Conservation (phyloP, 208 protist genomes). For the Crithidia mellificae region DNA sequence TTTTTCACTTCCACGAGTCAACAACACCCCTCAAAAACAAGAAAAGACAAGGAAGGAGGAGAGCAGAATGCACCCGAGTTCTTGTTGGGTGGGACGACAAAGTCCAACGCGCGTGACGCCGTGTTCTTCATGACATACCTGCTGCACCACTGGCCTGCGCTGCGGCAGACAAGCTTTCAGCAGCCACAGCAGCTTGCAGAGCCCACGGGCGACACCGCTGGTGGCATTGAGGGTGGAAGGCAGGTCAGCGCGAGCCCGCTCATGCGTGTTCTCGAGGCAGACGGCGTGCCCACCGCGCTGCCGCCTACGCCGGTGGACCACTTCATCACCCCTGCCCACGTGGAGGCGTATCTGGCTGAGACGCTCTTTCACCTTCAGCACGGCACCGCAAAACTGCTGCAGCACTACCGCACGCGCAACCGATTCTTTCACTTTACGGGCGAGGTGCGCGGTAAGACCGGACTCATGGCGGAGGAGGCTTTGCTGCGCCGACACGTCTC, state of each 20-base stretch:
- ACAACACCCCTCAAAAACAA: background rate
- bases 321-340: constrained; percentile 13
- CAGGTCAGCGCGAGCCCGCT: background rate
- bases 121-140: constrained; percentile 65
- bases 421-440: constrained; percentile 61
- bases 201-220: background rate
- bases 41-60: no score
- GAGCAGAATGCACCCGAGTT: background rate
- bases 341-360: constrained; percentile 54
- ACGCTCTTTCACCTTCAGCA: constrained; percentile 63
- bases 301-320: background rate
- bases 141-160: constrained; percentile 21
- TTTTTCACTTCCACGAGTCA: background rate
- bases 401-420: constrained; percentile 44
- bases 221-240: no score
- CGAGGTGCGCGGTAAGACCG: constrained; percentile 20
- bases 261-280: background rate
- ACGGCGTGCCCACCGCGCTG: background rate
- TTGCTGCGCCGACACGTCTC: constrained; percentile 50
- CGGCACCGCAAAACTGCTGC: constrained; percentile 74
- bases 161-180: background rate
- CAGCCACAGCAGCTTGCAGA: background rate
- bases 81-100: constrained; percentile 53
- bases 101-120: constrained; percentile 60
- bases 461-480: constrained; percentile 27